Evolutionary conservation across 2,329 filamentous ascomycete species (phyloP).

Genomic region (Sclerotinia spermophila): DNA sequence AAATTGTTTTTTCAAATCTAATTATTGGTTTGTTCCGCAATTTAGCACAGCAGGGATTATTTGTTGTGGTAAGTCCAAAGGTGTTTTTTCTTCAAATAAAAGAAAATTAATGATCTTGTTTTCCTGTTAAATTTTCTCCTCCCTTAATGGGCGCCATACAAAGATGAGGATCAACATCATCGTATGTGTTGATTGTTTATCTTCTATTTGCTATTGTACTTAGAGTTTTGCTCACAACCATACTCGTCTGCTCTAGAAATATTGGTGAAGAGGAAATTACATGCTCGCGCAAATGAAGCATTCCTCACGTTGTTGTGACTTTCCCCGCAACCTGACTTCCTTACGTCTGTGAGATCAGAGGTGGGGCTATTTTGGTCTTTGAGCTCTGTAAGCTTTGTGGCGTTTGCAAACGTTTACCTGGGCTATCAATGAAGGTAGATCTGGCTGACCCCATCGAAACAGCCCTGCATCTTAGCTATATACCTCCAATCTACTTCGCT

Average conservation of each 20-base stretch:
- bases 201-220: not conserved
- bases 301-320: constrained; percentile 29
- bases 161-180: constrained; percentile 5
- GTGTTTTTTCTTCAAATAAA: not conserved
- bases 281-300: constrained; percentile 34
- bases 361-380: constrained; percentile 15
- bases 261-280: constrained; percentile 21
- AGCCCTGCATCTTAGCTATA: constrained; percentile 28
- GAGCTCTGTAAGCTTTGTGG: constrained; percentile 19
- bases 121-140: not conserved
- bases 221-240: not conserved
- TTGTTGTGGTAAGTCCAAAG: not conserved
- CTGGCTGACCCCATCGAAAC: constrained; percentile 26
- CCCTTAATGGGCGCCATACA: not conserved
- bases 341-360: constrained; percentile 27
- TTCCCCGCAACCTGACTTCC: constrained; percentile 24
- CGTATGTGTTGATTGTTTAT: not conserved
- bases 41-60: not conserved
- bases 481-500: constrained; percentile 15
- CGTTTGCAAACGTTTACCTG: constrained; percentile 24
- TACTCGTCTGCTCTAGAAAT: not conserved
- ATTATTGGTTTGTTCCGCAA: constrained; percentile 2
- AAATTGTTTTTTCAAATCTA: not conserved
- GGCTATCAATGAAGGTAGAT: constrained; percentile 20
- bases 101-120: not conserved